Evolutionary conservation across 2,329 filamentous ascomycete genomes (phyloP), one percentile per base, ranked within the genome.

Genomic region (Lachnellula suecica): DNA sequence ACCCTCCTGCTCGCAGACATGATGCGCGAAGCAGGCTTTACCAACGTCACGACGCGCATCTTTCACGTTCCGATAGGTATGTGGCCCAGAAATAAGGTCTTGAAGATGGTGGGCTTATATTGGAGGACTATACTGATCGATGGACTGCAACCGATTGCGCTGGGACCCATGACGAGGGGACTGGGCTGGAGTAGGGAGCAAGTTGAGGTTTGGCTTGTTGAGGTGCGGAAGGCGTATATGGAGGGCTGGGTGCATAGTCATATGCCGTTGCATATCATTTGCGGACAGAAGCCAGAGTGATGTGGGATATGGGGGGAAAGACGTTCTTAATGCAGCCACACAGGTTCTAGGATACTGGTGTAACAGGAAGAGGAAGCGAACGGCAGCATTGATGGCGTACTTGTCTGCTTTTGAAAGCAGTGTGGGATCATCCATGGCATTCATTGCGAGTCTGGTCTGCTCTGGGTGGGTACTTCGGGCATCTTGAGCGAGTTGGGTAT

Each of bases 261-360:
- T 56, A 82, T 83, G 79, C 79, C 78, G 8, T 69, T 81, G 58
- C 74, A 80, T 61, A 72, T 82, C 47, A 69, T 81, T 11, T 81
- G 78, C 58, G 79, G 73, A 15, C 79, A 82, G 64, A 81, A 76
- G 63, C 77, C 79, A 13, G 52, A 49, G 19, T 40, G n/a, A 24
- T 11, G 25, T 13, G 40, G 19, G 13, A 8, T 15, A 24, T 8
- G 11, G 11, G 13, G 15, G 8, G 8, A 15, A 8, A 8, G 8
- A 20, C 11, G 19, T 40, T 7, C 9, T n/a, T 17, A 35, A 35
- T n/a, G 11, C n/a, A n/a, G n/a, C n/a, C n/a, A n/a, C n/a, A n/a
- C n/a, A n/a, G n/a, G n/a, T n/a, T n/a, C n/a, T n/a, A n/a, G n/a
- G n/a, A n/a, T n/a, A n/a, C n/a, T n/a, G n/a, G n/a, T n/a, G n/a